Base-by-base conservation (phyloP, 225 moss, liverwort and hornwort species). In the Lunularia cruciata region DNA sequence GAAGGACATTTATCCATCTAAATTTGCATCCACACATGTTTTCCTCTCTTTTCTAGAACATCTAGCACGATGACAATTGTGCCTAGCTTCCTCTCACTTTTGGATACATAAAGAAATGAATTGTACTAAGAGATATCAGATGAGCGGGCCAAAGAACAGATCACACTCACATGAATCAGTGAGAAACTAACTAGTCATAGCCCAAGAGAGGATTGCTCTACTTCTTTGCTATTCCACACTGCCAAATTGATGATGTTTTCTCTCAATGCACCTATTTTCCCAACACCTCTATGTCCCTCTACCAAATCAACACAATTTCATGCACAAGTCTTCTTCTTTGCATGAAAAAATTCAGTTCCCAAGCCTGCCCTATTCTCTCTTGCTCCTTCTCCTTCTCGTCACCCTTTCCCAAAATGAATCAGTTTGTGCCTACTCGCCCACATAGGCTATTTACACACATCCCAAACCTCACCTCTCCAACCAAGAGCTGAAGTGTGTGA, bases 301-400 rank as follows among this genome's bases (percentile, higher is more conserved):
- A 36, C 51, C 20, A 67, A 61, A 61, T 39, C 61, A 38, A n/a
- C 25, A 38, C 61, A 61, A 61, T 61, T 61, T 23, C 39, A 39
- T 61, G 61, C 39, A 40, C 38, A 22, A 13, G 26, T 40, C 61
- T 61, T 26, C 61, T 23, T 25, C 60, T 19, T 26, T 25, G n/a
- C n/a, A n/a, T n/a, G n/a, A n/a, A n/a, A 4, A 61, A 39, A 14
- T 60, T 11, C 38, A n/a, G 11, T 5, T 6, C 37, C 60, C n/a
- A n/a, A n/a, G n/a, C n/a, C n/a, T n/a, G n/a, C n/a, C n/a, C n/a
- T n/a, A n/a, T n/a, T n/a, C n/a, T n/a, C n/a, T n/a, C n/a, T n/a
- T n/a, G n/a, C n/a, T n/a, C n/a, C n/a, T n/a, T n/a, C n/a, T n/a
- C n/a, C n/a, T n/a, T n/a, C n/a, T n/a, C n/a, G n/a, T n/a, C n/a